Conservation (phyloP, 805 yeast genomes). For the Candida pini region DNA sequence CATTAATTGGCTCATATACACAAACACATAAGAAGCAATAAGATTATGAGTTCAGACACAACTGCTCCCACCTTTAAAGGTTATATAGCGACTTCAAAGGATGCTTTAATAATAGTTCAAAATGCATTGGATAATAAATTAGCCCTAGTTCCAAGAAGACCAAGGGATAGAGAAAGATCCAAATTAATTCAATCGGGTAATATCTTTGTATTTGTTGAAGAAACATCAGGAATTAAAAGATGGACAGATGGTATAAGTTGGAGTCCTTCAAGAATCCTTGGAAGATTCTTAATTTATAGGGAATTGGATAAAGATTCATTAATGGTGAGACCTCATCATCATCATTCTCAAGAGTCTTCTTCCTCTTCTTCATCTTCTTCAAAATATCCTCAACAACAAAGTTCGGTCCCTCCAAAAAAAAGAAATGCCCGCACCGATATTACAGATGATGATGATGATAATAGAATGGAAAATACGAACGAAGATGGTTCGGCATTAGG, state of each 20-base stretch:
- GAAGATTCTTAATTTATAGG: conserved; percentile 78
- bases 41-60: conserved; percentile 4
- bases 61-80: conserved; percentile 59
- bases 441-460: background rate
- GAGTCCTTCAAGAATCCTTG: conserved; percentile 87
- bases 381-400: no score
- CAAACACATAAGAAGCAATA: no score
- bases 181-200: conserved; percentile 67
- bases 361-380: background rate
- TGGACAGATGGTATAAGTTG: conserved; percentile 98
- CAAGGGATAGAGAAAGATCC: conserved; percentile 71
- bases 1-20: no score
- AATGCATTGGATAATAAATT: conserved; percentile 63
- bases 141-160: conserved; percentile 66
- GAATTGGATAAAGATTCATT: conserved; percentile 48
- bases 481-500: conserved; percentile 41
- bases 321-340: conserved; percentile 14
- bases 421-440: conserved; percentile 1
- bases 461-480: background rate
- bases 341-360: background rate
- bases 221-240: conserved; percentile 74
- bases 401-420: conserved; percentile 1
- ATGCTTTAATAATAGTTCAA: conserved; percentile 76
- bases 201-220: conserved; percentile 81
- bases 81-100: conserved; percentile 74